Percentiles rank a stretch among this genome's conserved stretches.
These are phyloP conservation scores for Aphanocladium album DNA, from an alignment of 2,329 filamentous ascomycete species.

Conservation along the genomic window DNA sequence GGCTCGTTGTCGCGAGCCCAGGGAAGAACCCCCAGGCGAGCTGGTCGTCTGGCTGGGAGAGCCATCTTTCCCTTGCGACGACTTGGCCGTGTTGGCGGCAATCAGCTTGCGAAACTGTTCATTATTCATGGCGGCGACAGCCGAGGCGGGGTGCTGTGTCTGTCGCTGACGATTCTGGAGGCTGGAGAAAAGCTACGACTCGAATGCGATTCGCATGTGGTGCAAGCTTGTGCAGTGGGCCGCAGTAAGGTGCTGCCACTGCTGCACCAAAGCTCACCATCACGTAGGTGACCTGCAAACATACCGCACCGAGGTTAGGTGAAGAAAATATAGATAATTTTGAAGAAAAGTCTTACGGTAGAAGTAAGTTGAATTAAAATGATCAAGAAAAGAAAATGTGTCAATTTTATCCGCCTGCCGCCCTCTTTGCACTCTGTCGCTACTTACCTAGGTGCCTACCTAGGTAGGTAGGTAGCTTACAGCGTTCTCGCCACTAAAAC, in stretches of 20 bases:
- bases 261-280: neutral
- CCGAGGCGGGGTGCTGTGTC: neutral
- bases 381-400: too few species aligned
- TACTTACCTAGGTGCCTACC: too few species aligned
- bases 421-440: too few species aligned
- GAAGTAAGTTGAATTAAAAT: too few species aligned
- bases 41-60: constrained; percentile 30
- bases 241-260: neutral
- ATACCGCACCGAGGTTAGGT: too few species aligned
- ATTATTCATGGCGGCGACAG: constrained; percentile 70
- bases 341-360: too few species aligned
- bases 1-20: constrained; percentile 73
- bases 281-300: too few species aligned
- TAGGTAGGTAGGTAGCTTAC: too few species aligned
- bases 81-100: constrained; percentile 42
- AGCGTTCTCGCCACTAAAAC: neutral
- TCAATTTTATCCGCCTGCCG: too few species aligned
- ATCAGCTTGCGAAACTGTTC: constrained; percentile 84
- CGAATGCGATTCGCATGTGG: neutral
- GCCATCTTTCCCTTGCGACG: constrained; percentile 39
- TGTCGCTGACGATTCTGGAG: neutral
- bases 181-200: neutral
- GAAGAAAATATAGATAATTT: too few species aligned
- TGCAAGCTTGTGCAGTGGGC: neutral
- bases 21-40: constrained; percentile 31